A percentile compares a stretch with the other conserved stretches of the same genome.
These are phyloP conservation scores for Casuarina glauca DNA, from an alignment of 306 rosid genomes.

Conservation along the genomic window DNA sequence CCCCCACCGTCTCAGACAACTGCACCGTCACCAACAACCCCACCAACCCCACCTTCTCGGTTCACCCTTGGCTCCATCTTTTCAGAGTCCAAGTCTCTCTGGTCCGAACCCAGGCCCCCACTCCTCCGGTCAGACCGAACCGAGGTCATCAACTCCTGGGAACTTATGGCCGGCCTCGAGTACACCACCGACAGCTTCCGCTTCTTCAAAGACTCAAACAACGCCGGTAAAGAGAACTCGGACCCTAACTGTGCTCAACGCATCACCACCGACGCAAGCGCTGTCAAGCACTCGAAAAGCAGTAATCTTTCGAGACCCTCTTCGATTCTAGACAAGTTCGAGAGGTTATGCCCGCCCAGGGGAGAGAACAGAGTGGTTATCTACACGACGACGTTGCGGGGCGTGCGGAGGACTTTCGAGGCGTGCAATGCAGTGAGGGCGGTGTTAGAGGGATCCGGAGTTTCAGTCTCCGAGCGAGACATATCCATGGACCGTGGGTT, in stretches of 20 bases:
- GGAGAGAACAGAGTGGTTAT: slow-evolving; percentile 81
- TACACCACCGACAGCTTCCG: slow-evolving; percentile 65
- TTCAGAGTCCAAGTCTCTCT: slow-evolving; percentile 37
- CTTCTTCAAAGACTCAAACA: slow-evolving; percentile 44
- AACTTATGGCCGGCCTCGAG: slow-evolving; percentile 93
- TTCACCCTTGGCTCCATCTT: slow-evolving; percentile 46
- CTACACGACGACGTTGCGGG: slow-evolving; percentile 81
- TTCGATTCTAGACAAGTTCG: slow-evolving; percentile 38
- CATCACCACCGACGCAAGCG: not conserved
- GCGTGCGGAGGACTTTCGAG: slow-evolving; percentile 74
- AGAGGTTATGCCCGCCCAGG: slow-evolving; percentile 59
- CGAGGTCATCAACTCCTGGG: slow-evolving; percentile 92
- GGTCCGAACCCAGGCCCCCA: slow-evolving; percentile 46
- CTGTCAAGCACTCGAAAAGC: slow-evolving; percentile 5
- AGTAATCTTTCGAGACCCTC: slow-evolving; percentile 10
- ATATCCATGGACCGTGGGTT: slow-evolving; percentile 85
- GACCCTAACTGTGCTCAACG: slow-evolving; percentile 40
- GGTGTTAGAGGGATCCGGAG: slow-evolving; percentile 57
- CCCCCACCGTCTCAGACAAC: slow-evolving; percentile 39
- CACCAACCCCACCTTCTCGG: slow-evolving; percentile 48
- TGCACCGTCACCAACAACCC: slow-evolving; percentile 14
- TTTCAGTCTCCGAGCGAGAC: slow-evolving; percentile 71
- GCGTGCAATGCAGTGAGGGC: slow-evolving; percentile 70
- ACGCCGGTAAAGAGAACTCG: slow-evolving; percentile 58
- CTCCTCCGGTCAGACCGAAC: slow-evolving; percentile 38